Percentiles rank a stretch among this genome's conserved stretches.
These are phyloP conservation scores for Porcisia hertigi DNA, from an alignment of 208 protist species.

Conservation along the genomic window DNA sequence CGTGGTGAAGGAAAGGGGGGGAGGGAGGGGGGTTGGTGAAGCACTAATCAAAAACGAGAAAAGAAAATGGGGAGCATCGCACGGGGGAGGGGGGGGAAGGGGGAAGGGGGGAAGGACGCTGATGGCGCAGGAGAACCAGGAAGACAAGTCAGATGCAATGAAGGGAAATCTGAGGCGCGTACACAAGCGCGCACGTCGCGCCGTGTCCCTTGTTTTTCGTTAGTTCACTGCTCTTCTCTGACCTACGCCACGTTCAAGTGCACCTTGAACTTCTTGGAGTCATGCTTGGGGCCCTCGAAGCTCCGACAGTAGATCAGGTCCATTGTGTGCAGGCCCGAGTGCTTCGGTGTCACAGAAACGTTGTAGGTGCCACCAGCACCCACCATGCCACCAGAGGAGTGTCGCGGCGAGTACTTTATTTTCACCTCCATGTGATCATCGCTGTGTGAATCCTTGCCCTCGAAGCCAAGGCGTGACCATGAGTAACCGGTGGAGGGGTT, in stretches of 20 bases:
- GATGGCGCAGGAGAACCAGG: not conserved
- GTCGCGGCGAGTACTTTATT: conserved; percentile 11
- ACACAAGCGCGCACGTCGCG: not conserved
- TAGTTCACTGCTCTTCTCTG: not conserved
- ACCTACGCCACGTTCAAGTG: conserved; percentile 38
- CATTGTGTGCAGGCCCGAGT: conserved; percentile 37
- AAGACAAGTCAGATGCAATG: not conserved
- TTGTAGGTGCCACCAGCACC: conserved; percentile 42
- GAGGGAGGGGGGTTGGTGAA: not conserved
- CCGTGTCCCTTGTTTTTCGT: not conserved
- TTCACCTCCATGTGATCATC: conserved; percentile 29
- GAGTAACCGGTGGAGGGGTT: conserved; percentile 79
- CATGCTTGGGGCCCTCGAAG: conserved; percentile 33
- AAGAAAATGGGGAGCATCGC: not conserved
- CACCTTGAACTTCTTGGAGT: conserved; percentile 42
- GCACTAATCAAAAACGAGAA: not conserved
- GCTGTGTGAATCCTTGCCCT: conserved; percentile 16
- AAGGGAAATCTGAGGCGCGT: not conserved
- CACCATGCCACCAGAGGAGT: conserved; percentile 21
- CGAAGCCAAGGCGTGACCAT: conserved; percentile 47
- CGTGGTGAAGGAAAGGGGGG: not conserved
- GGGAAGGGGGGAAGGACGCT: not conserved
- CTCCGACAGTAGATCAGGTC: conserved; percentile 50
- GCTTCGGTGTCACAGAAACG: conserved; percentile 43
- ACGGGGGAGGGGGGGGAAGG: not conserved